Conservation (phyloP, 2,329 filamentous ascomycete species). For the Scopulariopsis brevicaulis region DNA sequence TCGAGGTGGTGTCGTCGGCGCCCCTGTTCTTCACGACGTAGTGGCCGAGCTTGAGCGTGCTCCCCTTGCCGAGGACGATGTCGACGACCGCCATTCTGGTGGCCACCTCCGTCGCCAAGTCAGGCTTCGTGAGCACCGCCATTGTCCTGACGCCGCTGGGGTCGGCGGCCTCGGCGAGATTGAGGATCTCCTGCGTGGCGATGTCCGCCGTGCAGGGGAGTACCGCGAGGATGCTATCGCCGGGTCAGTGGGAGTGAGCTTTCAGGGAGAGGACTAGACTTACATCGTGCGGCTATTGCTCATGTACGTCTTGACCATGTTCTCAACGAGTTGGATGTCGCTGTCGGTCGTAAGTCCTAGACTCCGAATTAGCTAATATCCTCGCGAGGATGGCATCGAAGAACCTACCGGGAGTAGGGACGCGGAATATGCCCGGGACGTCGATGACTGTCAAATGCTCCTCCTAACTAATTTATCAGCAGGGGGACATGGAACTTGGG, state of each 20-base stretch:
- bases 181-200: slow-evolving; percentile 27
- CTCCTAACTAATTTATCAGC: slow-evolving; percentile 14
- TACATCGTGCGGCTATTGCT: slow-evolving; percentile 30
- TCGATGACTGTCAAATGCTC: slow-evolving; percentile 41
- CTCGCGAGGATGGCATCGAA: neutral
- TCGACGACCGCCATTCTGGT: slow-evolving; percentile 26
- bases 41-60: slow-evolving; percentile 32
- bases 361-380: slow-evolving; percentile 4
- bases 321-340: slow-evolving; percentile 31
- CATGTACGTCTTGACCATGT: slow-evolving; percentile 36
- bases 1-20: slow-evolving; percentile 24
- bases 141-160: slow-evolving; percentile 27
- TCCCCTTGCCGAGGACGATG: slow-evolving; percentile 26
- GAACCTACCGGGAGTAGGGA: slow-evolving; percentile 19
- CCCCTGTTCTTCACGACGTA: slow-evolving; percentile 36
- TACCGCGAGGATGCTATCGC: slow-evolving; percentile 28
- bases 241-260: neutral
- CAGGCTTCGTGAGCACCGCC: slow-evolving; percentile 47
- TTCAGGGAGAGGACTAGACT: neutral
- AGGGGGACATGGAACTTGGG: neutral
- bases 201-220: slow-evolving; percentile 26
- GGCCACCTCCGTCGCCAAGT: slow-evolving; percentile 33
- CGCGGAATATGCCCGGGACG: slow-evolving; percentile 40
- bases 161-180: slow-evolving; percentile 23
- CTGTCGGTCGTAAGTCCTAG: slow-evolving; percentile 27